Base-by-base conservation (phyloP, 1,139 yeast species). In the Geotrichum phurueaensis region DNA sequence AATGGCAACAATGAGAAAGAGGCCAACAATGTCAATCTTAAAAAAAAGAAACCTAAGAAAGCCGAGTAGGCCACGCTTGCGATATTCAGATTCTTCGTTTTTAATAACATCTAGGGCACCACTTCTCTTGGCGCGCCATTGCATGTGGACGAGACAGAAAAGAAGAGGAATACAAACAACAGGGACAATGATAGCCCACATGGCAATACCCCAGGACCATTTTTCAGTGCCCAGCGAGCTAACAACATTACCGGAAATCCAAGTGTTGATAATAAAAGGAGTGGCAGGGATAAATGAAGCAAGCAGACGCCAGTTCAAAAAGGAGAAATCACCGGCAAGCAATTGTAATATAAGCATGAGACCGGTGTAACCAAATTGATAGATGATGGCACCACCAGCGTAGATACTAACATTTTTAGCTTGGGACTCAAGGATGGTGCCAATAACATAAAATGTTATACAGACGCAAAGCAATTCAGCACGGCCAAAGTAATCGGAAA, bases 131-230 rank as follows among this genome's bases (percentile, higher is more conserved):
- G 89, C 92, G 60, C 75, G 69, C 57, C 71, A 71, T 63, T 78
- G 71, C 87, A 86, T 84, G 70, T 85, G 87, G 12, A 78, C 49
- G 67, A 84, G 75, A 67, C 86, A 80, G 12, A 65, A 63, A 33
- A 84, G 66, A 61, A 87, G 73, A 29, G 94, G 94, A 25, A 87
- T 62, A 66, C 85, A 78, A 5, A 82, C 71, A 43, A 86, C 76
- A 31, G 94, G 92, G 76, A 85, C 80, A 63, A 87, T 85, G 69
- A 86, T 84, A 1, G 91, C 91, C 89, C 89, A 87, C 81, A 87
- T 86, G 51, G 87, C 92, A 66, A 86, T 84, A 67, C 86, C 85
- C 84, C 86, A 87, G 48, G 82, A 79, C 95, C 95, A 87, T 51
- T 76, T 68, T 15, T n/a, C 20, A 51, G 56, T 48, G 58, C 75